Base-by-base conservation (phyloP, 306 rosid species). In the Lablab purpureus region DNA sequence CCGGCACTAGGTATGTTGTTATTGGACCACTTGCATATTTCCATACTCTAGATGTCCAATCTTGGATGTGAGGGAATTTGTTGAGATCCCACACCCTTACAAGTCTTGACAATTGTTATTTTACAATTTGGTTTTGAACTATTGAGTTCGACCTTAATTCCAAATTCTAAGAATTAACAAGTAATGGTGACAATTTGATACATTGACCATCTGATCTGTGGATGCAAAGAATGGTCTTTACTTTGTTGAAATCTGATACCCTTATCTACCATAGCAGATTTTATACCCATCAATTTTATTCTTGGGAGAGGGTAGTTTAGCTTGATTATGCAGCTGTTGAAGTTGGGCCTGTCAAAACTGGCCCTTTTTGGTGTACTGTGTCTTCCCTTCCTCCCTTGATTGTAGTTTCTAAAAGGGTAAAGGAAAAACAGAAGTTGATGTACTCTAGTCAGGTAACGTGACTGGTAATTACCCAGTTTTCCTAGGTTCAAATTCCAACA, bases 401-500 rank as follows among this genome's bases (percentile, higher is more conserved):
- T 82, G 52, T 75, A 36, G 37, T 75, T 69, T 82, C 62, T 75
- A 37, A 69, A 75, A 36, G 54, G 80, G 63, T 37, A 50, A 67
- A 73, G 27, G 28, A 66, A 51, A 76, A 52, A 58, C 2, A 22
- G 56, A 46, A 10, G 36, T 69, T 50, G 81, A 83, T 86, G 90
- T 86, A 89, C 82, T 92, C 90, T 87, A 85, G 87, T 82, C 83
- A 22, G 85, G 93, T 83, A 85, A 86, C 87, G 87, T 85, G 89
- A 75, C 89, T 88, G 89, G 92, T 90, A 83, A 74, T 69, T 50
- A 34, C 85, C 88, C 87, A 85, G 83, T 86, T 87, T 81, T 87
- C 88, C 90, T 36, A 81, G 89, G 91, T 92, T 90, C 95, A 86
- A 87, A 84, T 90, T 92, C 89, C 73, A 75, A 88, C 86, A 85